Evolutionary conservation across 202 grass and related monocot genomes (phyloP), one percentile per base, ranked within the genome.

Genomic region (Carex arenaria): DNA sequence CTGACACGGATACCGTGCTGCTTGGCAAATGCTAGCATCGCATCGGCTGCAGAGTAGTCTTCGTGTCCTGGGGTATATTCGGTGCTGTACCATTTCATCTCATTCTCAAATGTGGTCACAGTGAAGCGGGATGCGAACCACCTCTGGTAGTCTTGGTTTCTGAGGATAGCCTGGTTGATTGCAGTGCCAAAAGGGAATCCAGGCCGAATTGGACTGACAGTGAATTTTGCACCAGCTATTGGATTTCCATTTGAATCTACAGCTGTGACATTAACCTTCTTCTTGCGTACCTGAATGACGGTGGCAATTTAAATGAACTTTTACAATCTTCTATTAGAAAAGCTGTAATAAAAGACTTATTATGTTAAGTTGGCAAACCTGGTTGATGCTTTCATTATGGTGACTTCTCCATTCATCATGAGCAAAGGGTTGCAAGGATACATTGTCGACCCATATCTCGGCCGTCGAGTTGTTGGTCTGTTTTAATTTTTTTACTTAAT

Each of bases 21-120:
- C 82, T 57, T 89, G 49, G 83, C 85, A 20, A 99, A 95, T 54
- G 68, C 31, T 30, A 99, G 51, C 96, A 99, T 99, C 10, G 85
- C 87, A 83, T 99, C 96, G 0, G 93, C 78, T 3, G 83, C 79
- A 0, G 85, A 53, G 89, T 99, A 99, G 86, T 96, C 78, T 87
- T 90, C 91, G 3, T 77, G 74, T 0, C 91, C 91, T 18, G 45
- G 78, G 2, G 14, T 22, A 2, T 1, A 59, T 85, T 98, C 95
- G 0, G 82, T 98, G 64, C 85, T 40, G 80, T 92, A 96, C 96
- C 96, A 99, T 78, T 99, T 96, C 96, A 99, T 99, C 89, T 99
- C 96, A 82, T 99, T 99, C 93, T 99, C 96, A 82, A 99, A 99
- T 40, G 91, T 95, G 83, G 96, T 88, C 28, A 91, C 91, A 18